Conservation (phyloP, 495 filamentous ascomycete genomes). For the Aspergillus ostianus region DNA sequence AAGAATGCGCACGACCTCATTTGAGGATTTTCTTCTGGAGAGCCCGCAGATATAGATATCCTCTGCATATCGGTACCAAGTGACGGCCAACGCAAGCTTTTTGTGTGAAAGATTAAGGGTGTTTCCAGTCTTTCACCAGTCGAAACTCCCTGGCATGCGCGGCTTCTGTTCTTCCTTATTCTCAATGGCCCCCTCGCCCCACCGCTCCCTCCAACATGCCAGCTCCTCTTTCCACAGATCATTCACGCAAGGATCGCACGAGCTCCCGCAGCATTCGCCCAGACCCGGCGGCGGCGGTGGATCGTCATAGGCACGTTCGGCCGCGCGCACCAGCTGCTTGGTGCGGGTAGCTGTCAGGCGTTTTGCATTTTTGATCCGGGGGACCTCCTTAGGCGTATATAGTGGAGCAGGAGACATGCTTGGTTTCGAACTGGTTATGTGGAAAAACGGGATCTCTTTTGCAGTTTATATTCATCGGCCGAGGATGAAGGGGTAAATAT, state of each 20-base stretch:
- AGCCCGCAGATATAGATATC: neutral
- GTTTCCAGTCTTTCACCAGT: slow-evolving; percentile 17
- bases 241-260: slow-evolving; percentile 44
- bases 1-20: neutral
- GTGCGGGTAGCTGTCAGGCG: slow-evolving; percentile 34
- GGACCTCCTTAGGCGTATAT: slow-evolving; percentile 27
- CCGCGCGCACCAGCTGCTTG: slow-evolving; percentile 41
- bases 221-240: slow-evolving; percentile 42
- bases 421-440: neutral
- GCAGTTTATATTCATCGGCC: neutral
- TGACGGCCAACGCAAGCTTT: neutral
- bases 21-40: neutral
- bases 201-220: slow-evolving; percentile 39
- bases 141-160: slow-evolving; percentile 26
- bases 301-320: slow-evolving; percentile 31
- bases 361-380: slow-evolving; percentile 34
- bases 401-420: slow-evolving; percentile 14
- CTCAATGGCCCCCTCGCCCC: slow-evolving; percentile 31
- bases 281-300: slow-evolving; percentile 38
- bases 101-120: neutral
- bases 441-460: neutral
- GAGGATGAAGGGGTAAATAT: neutral
- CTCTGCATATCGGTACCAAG: neutral
- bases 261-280: slow-evolving; percentile 42
- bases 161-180: slow-evolving; percentile 1